Conservation (phyloP, 805 yeast genomes). For the Cyberlindnera xylosilytica region DNA sequence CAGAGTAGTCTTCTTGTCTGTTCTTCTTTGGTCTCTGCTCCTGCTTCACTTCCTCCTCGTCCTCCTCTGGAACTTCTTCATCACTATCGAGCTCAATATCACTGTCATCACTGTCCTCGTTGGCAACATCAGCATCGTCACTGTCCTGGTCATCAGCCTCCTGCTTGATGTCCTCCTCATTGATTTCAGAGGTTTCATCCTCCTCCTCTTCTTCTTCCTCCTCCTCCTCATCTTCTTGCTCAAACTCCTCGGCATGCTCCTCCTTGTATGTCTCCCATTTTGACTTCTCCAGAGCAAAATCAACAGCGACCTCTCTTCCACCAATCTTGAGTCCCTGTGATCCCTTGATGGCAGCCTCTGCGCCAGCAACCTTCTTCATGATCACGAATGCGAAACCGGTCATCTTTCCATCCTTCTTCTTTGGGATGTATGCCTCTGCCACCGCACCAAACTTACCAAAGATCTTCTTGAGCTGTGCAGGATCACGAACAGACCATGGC, state of each 20-base stretch:
- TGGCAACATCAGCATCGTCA: conserved; percentile 26
- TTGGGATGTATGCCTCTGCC: conserved; percentile 84
- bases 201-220: conserved; percentile 33
- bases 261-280: conserved; percentile 68
- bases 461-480: conserved; percentile 63
- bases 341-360: conserved; percentile 77
- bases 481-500: conserved; percentile 92
- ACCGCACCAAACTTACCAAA: conserved; percentile 84
- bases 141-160: conserved; percentile 26
- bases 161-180: conserved; percentile 28
- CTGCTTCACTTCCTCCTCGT: conserved; percentile 26
- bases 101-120: conserved; percentile 27
- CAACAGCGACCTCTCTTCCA: conserved; percentile 91
- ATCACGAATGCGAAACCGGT: conserved; percentile 93
- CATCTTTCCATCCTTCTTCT: conserved; percentile 84
- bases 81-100: conserved; percentile 32
- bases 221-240: conserved; percentile 37
- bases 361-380: conserved; percentile 75
- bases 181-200: conserved; percentile 28
- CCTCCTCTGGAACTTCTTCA: conserved; percentile 32
- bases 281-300: conserved; percentile 84
- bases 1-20: conserved; percentile 64
- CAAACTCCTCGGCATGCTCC: conserved; percentile 39
- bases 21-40: conserved; percentile 42
- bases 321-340: conserved; percentile 73